These are phyloP conservation scores for Peribolospora kevripleyi DNA, from an alignment of 768 basidiomycete species.

Conservation along the genomic window DNA sequence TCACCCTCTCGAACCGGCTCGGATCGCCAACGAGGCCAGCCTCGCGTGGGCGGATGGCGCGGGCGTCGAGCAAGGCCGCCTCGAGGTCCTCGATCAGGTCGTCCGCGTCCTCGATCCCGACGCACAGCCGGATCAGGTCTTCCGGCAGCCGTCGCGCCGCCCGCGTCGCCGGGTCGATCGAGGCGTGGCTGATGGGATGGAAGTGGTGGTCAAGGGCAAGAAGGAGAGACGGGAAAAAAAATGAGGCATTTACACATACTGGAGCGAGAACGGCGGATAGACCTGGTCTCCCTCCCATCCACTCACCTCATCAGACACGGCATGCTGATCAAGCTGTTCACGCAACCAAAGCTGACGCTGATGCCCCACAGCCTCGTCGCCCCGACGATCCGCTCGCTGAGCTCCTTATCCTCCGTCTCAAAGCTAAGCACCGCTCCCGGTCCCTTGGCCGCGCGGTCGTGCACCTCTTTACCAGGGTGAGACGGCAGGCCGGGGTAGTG, in stretches of 20 bases:
- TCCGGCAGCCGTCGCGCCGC: conserved; percentile 96
- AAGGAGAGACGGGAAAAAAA: background rate
- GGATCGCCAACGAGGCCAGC: too few species aligned
- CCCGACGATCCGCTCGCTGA: conserved; percentile 81
- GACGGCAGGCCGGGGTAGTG: conserved; percentile 70
- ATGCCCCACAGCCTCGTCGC: conserved; percentile 89
- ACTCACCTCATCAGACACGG: conserved; percentile 98
- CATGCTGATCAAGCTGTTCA: conserved; percentile 96
- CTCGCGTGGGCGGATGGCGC: conserved; percentile 35
- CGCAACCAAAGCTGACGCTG: conserved; percentile 90
- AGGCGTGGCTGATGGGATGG: conserved; percentile 47
- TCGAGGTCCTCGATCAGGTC: conserved; percentile 92
- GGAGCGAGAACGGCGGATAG: background rate
- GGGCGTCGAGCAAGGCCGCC: conserved; percentile 68
- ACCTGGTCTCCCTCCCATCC: too few species aligned
- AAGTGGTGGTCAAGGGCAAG: background rate
- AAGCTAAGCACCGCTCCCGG: conserved; percentile 87
- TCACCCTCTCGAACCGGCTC: too few species aligned
- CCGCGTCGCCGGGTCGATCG: conserved; percentile 82
- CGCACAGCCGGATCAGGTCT: conserved; percentile 88
- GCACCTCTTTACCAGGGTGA: conserved; percentile 69
- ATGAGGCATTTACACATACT: background rate
- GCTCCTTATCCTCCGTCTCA: conserved; percentile 65
- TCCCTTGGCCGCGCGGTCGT: conserved; percentile 69
- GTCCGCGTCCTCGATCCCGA: conserved; percentile 83